Evolutionary conservation across 441 rosid genomes (phyloP).

Genomic region (Metrosideros polymorpha): DNA sequence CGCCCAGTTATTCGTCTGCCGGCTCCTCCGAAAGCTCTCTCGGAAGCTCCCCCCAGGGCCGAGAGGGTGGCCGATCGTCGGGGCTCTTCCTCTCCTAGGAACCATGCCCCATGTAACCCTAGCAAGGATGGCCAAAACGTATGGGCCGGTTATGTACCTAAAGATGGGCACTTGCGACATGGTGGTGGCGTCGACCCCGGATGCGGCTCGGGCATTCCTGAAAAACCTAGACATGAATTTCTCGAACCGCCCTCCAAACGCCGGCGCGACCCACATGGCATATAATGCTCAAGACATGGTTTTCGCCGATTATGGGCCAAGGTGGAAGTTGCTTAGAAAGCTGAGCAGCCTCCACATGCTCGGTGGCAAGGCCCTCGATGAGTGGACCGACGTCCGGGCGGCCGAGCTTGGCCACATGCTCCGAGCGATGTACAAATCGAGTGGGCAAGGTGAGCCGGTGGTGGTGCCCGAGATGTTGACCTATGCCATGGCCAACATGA

Average conservation of each 20-base stretch:
- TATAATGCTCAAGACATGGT: slow-evolving; percentile 2
- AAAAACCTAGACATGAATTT: not conserved
- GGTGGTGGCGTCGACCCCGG: slow-evolving; percentile 3
- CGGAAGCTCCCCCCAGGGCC: not conserved
- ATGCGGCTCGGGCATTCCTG: not conserved
- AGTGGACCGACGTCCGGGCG: not conserved
- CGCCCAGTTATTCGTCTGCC: not conserved
- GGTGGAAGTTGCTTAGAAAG: slow-evolving; percentile 8
- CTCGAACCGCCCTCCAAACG: not conserved
- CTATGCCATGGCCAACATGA: not conserved
- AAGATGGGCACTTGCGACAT: slow-evolving; percentile 3
- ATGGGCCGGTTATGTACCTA: not conserved
- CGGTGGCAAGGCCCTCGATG: not conserved
- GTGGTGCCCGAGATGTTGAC: not conserved
- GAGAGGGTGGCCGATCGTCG: slow-evolving; percentile 4
- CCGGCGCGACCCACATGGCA: not conserved
- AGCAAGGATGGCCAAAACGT: not conserved
- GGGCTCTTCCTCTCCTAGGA: slow-evolving; percentile 1
- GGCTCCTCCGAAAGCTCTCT: not conserved
- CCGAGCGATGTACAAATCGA: not conserved
- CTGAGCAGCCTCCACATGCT: slow-evolving; percentile 7
- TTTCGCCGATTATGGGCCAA: not conserved
- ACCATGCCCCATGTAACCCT: not conserved
- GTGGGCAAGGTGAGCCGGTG: not conserved
- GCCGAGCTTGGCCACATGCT: not conserved